Evolutionary conservation across 1,139 yeast genomes (phyloP).

Genomic region (Candida glucosophila): DNA sequence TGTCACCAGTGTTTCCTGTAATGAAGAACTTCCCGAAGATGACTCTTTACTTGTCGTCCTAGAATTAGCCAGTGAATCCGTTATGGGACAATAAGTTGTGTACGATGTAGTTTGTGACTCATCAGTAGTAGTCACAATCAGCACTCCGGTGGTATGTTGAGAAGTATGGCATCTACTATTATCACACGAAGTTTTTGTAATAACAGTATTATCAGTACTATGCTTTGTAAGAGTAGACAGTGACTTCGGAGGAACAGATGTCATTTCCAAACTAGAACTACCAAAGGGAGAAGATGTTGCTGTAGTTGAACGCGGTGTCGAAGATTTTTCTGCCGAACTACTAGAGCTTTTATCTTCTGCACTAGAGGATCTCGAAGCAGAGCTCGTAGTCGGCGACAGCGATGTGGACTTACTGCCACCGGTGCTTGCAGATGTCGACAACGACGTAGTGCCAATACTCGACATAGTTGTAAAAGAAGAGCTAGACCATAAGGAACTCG

Average conservation of each 20-base stretch:
- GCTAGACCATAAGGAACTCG: constrained; percentile 1
- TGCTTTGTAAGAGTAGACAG: constrained; percentile 2
- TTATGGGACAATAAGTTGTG: constrained; percentile 27
- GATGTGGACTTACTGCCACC: constrained; percentile 1
- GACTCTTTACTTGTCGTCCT: no score
- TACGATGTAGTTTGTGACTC: constrained; percentile 7
- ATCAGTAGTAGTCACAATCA: constrained; percentile 7
- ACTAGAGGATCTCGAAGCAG: not conserved
- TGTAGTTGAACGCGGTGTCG: not conserved
- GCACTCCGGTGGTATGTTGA: constrained; percentile 12
- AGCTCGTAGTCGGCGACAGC: not conserved
- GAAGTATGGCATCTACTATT: constrained; percentile 22
- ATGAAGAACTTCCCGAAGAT: no score
- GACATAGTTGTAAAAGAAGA: constrained; percentile 1
- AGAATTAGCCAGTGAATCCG: no score
- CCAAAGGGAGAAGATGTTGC: not conserved
- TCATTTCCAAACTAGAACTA: not conserved
- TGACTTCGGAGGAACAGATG: constrained; percentile 1
- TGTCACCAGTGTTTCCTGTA: no score
- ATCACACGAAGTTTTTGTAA: constrained; percentile 43
- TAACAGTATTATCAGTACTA: constrained; percentile 10
- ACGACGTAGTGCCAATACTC: not conserved
- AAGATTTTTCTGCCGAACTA: not conserved
- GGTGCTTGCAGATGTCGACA: constrained; percentile 1
- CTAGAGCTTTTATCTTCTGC: not conserved